Percentiles rank a stretch among this genome's conserved stretches.
phyloP scores from a whole-genome alignment of 1,284 basidiomycete genomes.

The Neolentinus lepideus region DNA sequence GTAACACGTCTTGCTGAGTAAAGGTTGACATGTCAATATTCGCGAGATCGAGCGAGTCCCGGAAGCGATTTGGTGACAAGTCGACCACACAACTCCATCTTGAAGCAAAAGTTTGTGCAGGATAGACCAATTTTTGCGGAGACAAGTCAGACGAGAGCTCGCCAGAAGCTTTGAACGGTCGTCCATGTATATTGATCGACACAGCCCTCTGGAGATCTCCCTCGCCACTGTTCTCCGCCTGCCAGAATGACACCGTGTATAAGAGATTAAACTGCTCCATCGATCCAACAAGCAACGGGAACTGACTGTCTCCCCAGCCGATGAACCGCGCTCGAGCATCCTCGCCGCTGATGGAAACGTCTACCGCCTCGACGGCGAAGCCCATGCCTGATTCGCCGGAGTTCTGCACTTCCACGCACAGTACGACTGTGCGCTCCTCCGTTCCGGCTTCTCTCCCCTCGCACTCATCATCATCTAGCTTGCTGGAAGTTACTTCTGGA shows the following conservation, averaged over 20 bases:
- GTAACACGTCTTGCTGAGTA: conserved; percentile 42
- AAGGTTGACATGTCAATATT: conserved; percentile 6
- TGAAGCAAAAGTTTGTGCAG: conserved; percentile 70
- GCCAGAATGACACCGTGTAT: conserved; percentile 74
- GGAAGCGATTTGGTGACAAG: conserved; percentile 39
- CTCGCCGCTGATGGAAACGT: conserved; percentile 69
- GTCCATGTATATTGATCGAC: conserved; percentile 69
- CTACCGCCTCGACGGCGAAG: conserved; percentile 68
- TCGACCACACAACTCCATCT: conserved; percentile 87
- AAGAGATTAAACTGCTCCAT: conserved; percentile 82
- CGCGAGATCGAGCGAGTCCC: conserved; percentile 12
- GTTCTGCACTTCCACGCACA: conserved; percentile 84
- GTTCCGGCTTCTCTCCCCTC: conserved; percentile 60
- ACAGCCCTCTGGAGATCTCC: conserved; percentile 66
- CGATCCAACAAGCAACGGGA: conserved; percentile 63
- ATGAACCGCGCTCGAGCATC: conserved; percentile 66
- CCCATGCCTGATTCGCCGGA: conserved; percentile 52
- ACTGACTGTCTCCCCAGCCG: conserved; percentile 56
- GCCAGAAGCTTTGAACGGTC: conserved; percentile 37
- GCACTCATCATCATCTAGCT: conserved; percentile 39
- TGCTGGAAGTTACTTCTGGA: conserved; percentile 23
- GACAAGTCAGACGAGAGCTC: neutral
- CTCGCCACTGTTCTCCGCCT: conserved; percentile 48
- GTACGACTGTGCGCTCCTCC: conserved; percentile 76
- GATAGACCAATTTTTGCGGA: conserved; percentile 31